Evolutionary conservation across 371 early-diverging fungal species (phyloP).

Genomic region (Actinomortierella ambigua): DNA sequence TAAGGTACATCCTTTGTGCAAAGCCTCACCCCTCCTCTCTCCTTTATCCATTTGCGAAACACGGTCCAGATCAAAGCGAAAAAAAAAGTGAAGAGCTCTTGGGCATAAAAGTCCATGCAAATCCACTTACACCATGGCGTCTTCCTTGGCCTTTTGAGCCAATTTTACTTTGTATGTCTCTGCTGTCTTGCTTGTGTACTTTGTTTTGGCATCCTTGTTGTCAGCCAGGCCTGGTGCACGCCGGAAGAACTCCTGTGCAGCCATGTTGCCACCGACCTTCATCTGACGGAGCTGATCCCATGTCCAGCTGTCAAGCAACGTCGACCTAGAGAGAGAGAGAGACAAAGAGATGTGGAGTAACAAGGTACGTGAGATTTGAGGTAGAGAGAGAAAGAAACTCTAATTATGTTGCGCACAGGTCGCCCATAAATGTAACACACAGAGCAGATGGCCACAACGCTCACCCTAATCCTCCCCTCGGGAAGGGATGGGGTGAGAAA

Average conservation of each 20-base stretch:
- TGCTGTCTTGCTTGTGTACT: conserved; percentile 81
- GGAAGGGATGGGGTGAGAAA: too few species aligned
- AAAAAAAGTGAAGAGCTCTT: background rate
- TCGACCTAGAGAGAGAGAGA: conserved; percentile 59
- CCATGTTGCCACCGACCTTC: conserved; percentile 87
- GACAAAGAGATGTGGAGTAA: too few species aligned
- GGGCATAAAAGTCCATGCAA: too few species aligned
- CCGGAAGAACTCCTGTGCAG: conserved; percentile 82
- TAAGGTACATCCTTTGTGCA: too few species aligned
- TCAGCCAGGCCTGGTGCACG: conserved; percentile 30
- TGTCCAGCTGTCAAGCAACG: conserved; percentile 91
- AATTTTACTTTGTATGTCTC: conserved; percentile 84
- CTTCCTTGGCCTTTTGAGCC: conserved; percentile 77
- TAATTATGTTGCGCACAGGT: too few species aligned
- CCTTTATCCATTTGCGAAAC: too few species aligned
- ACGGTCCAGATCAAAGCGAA: background rate
- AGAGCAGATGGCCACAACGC: too few species aligned
- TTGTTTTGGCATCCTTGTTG: conserved; percentile 78
- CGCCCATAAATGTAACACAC: too few species aligned
- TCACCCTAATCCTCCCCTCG: too few species aligned
- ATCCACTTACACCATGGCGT: conserved; percentile 60
- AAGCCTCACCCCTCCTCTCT: too few species aligned
- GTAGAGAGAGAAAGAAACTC: too few species aligned
- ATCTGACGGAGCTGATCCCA: conserved; percentile 93
- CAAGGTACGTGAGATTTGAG: too few species aligned